These are phyloP conservation scores for Coix lacrymajobi DNA, from an alignment of 176 grass and related monocot species.

Conservation along the genomic window DNA sequence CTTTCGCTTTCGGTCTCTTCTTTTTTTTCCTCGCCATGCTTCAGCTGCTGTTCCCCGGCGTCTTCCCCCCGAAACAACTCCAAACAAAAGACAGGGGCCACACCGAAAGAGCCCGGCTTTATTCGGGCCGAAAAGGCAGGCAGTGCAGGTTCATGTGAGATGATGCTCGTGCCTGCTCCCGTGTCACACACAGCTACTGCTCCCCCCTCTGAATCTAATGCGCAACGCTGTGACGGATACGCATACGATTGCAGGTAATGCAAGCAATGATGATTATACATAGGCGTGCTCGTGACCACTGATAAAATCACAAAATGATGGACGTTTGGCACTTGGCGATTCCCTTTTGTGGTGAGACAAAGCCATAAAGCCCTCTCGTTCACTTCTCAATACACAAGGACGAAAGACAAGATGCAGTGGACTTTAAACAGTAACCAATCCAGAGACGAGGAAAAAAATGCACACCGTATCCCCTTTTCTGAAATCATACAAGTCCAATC, in stretches of 20 bases:
- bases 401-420: background rate
- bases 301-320: constrained; percentile 23
- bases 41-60: background rate
- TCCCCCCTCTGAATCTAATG: constrained; percentile 2
- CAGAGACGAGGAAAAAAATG: background rate
- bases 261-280: background rate
- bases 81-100: constrained; percentile 12
- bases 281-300: background rate
- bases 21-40: background rate
- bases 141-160: constrained; percentile 24
- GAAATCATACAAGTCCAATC: background rate
- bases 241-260: background rate
- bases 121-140: constrained; percentile 30
- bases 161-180: constrained; percentile 27
- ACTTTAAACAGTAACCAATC: constrained; percentile 1
- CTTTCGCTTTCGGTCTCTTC: constrained; percentile 19
- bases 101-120: constrained; percentile 12
- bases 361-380: background rate
- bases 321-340: background rate
- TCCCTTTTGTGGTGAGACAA: background rate
- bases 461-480: background rate
- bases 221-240: constrained; percentile 5
- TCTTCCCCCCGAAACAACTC: constrained; percentile 19
- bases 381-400: background rate
- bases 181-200: background rate